Conservation (phyloP, 208 protist species). For the Jaenimonas drosophilae region DNA sequence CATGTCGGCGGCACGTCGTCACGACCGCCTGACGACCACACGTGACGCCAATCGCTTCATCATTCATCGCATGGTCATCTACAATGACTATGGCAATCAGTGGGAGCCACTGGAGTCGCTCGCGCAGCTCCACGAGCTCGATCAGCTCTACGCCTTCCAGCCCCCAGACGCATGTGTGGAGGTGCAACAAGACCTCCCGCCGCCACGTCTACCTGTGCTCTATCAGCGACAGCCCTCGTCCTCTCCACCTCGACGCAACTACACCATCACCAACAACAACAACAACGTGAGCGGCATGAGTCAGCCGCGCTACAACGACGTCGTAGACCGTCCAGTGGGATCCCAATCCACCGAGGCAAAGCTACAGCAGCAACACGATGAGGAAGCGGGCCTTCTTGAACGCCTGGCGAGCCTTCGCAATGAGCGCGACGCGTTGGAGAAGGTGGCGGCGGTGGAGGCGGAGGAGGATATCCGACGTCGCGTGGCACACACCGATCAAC, state of each 20-base stretch:
- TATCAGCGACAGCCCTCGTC: too few relatives aligned
- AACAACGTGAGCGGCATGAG: too few relatives aligned
- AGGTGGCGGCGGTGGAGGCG: slow-evolving; percentile 21
- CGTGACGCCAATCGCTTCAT: too few relatives aligned
- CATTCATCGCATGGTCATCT: slow-evolving; percentile 38
- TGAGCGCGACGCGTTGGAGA: slow-evolving; percentile 32
- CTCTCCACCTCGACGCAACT: too few relatives aligned
- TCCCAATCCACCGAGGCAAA: slow-evolving; percentile 15
- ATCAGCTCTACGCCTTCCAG: slow-evolving; percentile 82
- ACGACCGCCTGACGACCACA: too few relatives aligned
- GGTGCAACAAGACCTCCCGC: slow-evolving; percentile 57
- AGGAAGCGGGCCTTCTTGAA: slow-evolving; percentile 24
- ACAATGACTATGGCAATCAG: slow-evolving; percentile 46
- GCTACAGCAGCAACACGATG: slow-evolving; percentile 29
- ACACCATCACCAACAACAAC: too few relatives aligned
- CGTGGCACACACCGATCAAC: slow-evolving; percentile 11
- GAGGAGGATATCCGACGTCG: slow-evolving; percentile 23
- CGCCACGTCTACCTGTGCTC: slow-evolving; percentile 35
- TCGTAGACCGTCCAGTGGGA: too few relatives aligned
- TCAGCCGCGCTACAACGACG: too few relatives aligned
- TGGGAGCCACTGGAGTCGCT: slow-evolving; percentile 44
- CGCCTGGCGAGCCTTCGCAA: slow-evolving; percentile 20
- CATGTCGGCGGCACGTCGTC: background rate
- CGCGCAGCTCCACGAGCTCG: slow-evolving; percentile 69
- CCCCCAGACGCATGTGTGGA: slow-evolving; percentile 42